Conservation (phyloP, 164 flowering plant genomes). For the Kingdonia uniflora region DNA sequence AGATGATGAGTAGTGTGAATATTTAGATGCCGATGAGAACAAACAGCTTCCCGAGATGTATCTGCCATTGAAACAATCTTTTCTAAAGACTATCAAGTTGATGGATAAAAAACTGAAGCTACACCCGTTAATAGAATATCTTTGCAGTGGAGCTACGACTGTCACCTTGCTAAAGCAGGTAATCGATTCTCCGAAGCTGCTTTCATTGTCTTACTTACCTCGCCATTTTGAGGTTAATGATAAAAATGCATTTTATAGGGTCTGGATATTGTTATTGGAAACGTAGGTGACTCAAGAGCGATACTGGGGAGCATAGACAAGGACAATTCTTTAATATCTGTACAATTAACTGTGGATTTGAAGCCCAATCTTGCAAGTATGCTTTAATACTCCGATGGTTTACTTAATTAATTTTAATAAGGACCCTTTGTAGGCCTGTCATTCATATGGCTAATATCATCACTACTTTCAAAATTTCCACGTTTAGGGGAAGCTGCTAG, state of each 20-base stretch:
- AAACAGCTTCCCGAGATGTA: constrained; percentile 45
- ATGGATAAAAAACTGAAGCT: constrained; percentile 73
- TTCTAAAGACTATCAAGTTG: constrained; percentile 54
- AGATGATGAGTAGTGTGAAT: constrained; percentile 44
- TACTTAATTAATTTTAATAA: too few species aligned
- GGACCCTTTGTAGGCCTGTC: too few species aligned
- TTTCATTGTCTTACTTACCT: neutral
- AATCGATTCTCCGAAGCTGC: neutral
- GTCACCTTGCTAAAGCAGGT: constrained; percentile 70
- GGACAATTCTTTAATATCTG: constrained; percentile 34
- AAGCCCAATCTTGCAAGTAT: constrained; percentile 65
- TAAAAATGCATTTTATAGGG: constrained; percentile 24
- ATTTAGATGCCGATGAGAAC: constrained; percentile 31
- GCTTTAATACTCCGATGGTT: neutral
- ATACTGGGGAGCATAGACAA: constrained; percentile 47
- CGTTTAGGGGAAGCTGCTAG: constrained; percentile 86
- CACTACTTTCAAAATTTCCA: neutral
- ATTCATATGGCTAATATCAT: neutral
- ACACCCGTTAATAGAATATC: constrained; percentile 65
- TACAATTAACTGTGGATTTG: constrained; percentile 68
- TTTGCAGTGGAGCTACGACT: constrained; percentile 78
- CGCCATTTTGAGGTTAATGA: constrained; percentile 6
- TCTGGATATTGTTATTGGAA: constrained; percentile 47
- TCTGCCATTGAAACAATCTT: constrained; percentile 37
- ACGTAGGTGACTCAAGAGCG: constrained; percentile 70